Evolutionary conservation across 768 basidiomycete species (phyloP).

Genomic region (Gloeopeniophorella convolvens): DNA sequence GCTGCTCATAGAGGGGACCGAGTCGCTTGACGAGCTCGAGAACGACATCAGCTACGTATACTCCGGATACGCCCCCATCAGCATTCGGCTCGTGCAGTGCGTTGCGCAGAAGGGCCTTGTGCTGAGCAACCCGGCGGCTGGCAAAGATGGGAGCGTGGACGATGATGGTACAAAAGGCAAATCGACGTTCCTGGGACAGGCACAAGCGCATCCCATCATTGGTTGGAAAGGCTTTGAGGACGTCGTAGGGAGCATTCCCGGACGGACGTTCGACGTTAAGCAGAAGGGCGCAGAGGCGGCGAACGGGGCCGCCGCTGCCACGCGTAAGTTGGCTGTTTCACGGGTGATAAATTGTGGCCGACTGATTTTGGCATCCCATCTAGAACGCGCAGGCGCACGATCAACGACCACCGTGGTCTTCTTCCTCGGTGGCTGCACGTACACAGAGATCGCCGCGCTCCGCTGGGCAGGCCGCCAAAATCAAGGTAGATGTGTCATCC

Average conservation of each 20-base stretch:
- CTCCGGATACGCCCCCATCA: constrained; percentile 94
- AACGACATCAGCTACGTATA: constrained; percentile 96
- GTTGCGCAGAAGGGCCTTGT: constrained; percentile 88
- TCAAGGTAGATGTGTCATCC: constrained; percentile 44
- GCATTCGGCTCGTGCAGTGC: constrained; percentile 87
- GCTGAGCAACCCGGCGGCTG: constrained; percentile 65
- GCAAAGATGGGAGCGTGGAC: constrained; percentile 43
- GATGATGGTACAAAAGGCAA: constrained; percentile 36
- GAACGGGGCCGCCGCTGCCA: constrained; percentile 27
- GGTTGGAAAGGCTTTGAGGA: constrained; percentile 99
- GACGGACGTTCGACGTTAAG: constrained; percentile 75
- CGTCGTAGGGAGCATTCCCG: constrained; percentile 72
- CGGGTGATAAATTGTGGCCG: too few relatives aligned
- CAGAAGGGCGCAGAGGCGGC: constrained; percentile 36
- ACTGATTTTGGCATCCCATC: constrained; percentile 21
- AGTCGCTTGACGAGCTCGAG: constrained; percentile 74
- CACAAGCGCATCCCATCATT: constrained; percentile 84
- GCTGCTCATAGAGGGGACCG: constrained; percentile 86
- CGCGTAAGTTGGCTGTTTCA: constrained; percentile 30
- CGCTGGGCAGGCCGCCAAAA: constrained; percentile 88
- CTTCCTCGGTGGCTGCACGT: constrained; percentile 96
- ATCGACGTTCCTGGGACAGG: constrained; percentile 38
- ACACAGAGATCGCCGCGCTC: constrained; percentile 92
- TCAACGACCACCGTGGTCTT: constrained; percentile 86
- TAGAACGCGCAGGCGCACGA: constrained; percentile 50